Percentiles rank a stretch among this genome's conserved stretches.
phyloP scores from a whole-genome alignment of 83 land plant species.

The Picea abies region DNA sequence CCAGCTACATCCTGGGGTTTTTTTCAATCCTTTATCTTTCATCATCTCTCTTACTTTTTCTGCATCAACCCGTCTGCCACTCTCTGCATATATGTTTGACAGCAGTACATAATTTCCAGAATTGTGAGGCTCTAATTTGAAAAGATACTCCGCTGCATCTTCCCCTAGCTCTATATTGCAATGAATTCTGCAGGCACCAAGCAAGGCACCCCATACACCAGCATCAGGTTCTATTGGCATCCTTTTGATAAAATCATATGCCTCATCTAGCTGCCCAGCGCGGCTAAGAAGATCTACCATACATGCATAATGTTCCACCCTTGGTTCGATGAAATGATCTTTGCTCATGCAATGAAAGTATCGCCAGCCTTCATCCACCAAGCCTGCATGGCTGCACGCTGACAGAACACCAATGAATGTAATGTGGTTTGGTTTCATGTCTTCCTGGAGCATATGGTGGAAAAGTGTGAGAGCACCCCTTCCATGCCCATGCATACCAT shows the following conservation, averaged over 20 bases:
- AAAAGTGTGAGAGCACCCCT: constrained; percentile 32
- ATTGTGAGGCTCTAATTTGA: constrained; percentile 32
- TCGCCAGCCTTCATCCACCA: constrained; percentile 41
- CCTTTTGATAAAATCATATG: background rate
- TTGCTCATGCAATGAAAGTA: constrained; percentile 41
- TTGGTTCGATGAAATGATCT: constrained; percentile 37
- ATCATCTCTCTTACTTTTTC: constrained; percentile 36
- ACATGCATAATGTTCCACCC: constrained; percentile 56
- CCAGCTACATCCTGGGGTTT: constrained; percentile 55
- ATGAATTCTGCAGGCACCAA: constrained; percentile 38
- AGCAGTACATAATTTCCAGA: constrained; percentile 42
- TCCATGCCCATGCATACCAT: constrained; percentile 39
- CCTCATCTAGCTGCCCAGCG: constrained; percentile 43
- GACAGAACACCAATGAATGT: constrained; percentile 49
- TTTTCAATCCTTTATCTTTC: constrained; percentile 35
- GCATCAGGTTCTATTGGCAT: background rate
- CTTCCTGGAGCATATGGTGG: constrained; percentile 31
- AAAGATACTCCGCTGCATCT: constrained; percentile 34
- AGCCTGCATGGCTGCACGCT: constrained; percentile 58
- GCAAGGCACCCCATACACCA: constrained; percentile 43
- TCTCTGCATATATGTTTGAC: constrained; percentile 39
- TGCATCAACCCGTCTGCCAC: constrained; percentile 24
- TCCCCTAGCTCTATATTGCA: constrained; percentile 39
- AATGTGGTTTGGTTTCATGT: constrained; percentile 30
- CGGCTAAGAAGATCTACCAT: constrained; percentile 53